Base-by-base conservation (phyloP, 352 stramenopile species). In the Plasmopara halstedii region DNA sequence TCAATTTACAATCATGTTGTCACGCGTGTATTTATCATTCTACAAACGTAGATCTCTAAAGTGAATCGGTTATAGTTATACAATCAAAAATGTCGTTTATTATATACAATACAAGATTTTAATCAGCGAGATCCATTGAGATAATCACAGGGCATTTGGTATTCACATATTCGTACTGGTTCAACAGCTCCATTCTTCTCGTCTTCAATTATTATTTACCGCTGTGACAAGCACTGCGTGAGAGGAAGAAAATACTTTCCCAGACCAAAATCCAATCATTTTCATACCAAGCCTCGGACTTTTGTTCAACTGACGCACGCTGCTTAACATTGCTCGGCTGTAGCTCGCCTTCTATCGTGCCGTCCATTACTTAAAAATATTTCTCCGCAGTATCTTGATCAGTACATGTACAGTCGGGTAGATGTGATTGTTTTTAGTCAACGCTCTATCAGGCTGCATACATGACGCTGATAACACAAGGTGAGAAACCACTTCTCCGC, bases 231-330 rank as follows among this genome's bases (percentile, higher is more conserved):
- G 8, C n/a, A 40, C 5, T 51, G 32, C 22, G 51, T 37, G 39
- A 52, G 6, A 40, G n/a, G 38, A 42, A 25, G 22, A 49, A 14
- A 18, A 36, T 18, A 34, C 21, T 33, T 20, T 14, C 15, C 21
- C 54, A 55, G 26, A 64, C 34, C 44, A 56, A 53, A 57, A 36
- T 19, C 46, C 46, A 62, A 62, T 66, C 58, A 66, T 65, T 57
- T 61, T 66, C 54, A 58, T 66, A 62, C 27, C 57, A 50, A 66
- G 56, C 40, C 50, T 61, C 53, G 40, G 34, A 50, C 51, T 31
- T 56, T 56, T 35, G 23, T 50, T 56, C 44, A 20, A 60, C 50
- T 42, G 33, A 51, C 35, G 23, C 31, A 33, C 27, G 32, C 27
- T 35, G 33, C 32, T 56, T 50, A 31, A 21, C 51, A 53, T 60